Evolutionary conservation across 176 grass and related monocot genomes (phyloP), one percentile per base, ranked within the genome.

Genomic region (Oryza meyeriana): DNA sequence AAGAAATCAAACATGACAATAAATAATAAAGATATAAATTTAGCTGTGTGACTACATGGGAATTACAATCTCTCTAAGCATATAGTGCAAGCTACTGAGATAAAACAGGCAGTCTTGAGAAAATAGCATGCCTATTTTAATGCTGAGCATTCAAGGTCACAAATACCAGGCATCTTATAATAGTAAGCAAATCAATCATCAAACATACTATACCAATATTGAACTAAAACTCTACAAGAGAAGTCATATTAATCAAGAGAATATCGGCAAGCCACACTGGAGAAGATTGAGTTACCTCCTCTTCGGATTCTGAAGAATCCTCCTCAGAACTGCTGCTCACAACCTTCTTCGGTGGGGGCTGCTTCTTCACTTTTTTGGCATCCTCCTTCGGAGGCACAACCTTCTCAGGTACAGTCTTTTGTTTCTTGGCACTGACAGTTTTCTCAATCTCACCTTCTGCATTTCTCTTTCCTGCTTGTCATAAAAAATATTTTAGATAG

Each of bases 291-390:
- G 25, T 18, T 64, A 91, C 94, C 82, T 97, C 86, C 28, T 86
- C 93, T 74, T 97, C 94, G 4, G 90, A 96, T 66, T 96, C 94
- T 41, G 90, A 88, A 71, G 88, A 72, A 66, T 89, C 86, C 22
- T 91, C 89, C 22, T 90, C 93, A 86, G 90, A 88, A 84, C 88
- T 92, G 78, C 87, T 93, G 81, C 80, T 62, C 55, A 89, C 76
- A 29, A 74, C 77, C 77, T 92, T 92, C 78, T 94, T 94, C 22
- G 81, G 85, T 71, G 89, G 78, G 12, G 69, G 52, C 72, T 72
- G 41, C 83, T 95, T 88, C 81, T 91, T 91, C n/a, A 68, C 64
- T 64, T 86, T 88, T 28, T 71, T 81, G 24, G 17, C 30, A 47
- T 74, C 27, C 25, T 72, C 64, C 74, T 47, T 79, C 41, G 41